Percentiles rank a stretch among this genome's conserved stretches.
Conservation (phyloP, 2,329 filamentous ascomycete genomes). For the Hymenoscyphus fraxineus region DNA sequence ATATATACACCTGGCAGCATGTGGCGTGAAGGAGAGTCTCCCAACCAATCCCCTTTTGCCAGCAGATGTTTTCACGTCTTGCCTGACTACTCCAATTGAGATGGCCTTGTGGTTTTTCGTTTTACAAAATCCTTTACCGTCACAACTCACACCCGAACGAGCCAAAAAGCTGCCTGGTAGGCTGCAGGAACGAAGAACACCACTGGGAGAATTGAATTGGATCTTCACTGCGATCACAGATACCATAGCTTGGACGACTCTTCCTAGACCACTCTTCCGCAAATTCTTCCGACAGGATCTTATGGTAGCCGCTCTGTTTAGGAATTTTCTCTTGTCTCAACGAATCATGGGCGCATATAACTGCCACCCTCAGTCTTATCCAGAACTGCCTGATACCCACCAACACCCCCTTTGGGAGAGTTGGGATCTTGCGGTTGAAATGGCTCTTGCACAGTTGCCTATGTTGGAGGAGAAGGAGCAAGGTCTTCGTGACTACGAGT, state of each 20-base stretch:
- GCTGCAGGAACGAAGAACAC: slow-evolving; percentile 87
- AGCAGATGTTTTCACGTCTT: slow-evolving; percentile 93
- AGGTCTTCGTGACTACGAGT: slow-evolving; percentile 73
- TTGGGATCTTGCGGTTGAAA: slow-evolving; percentile 95
- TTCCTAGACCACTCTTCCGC: slow-evolving; percentile 86
- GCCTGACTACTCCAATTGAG: slow-evolving; percentile 93
- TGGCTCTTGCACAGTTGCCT: slow-evolving; percentile 86
- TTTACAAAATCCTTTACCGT: slow-evolving; percentile 69
- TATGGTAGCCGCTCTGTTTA: slow-evolving; percentile 97
- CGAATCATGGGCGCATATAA: slow-evolving; percentile 95
- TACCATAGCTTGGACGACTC: slow-evolving; percentile 95
- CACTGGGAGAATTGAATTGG: slow-evolving; percentile 95
- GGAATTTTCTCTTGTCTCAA: slow-evolving; percentile 92
- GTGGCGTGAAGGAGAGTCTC: slow-evolving; percentile 83
- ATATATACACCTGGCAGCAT: slow-evolving; percentile 88
- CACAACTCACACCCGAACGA: slow-evolving; percentile 69
- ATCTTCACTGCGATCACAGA: slow-evolving; percentile 99
- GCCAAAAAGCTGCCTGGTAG: slow-evolving; percentile 87
- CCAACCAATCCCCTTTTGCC: slow-evolving; percentile 92
- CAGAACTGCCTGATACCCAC: slow-evolving; percentile 88
- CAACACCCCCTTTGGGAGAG: slow-evolving; percentile 94
- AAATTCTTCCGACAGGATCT: slow-evolving; percentile 96
- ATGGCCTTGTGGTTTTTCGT: slow-evolving; percentile 97
- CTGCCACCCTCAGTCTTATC: slow-evolving; percentile 89
- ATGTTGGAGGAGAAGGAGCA: slow-evolving; percentile 75